phyloP scores from a whole-genome alignment of 371 early-diverging fungal species.

The Batkoa obscura region DNA sequence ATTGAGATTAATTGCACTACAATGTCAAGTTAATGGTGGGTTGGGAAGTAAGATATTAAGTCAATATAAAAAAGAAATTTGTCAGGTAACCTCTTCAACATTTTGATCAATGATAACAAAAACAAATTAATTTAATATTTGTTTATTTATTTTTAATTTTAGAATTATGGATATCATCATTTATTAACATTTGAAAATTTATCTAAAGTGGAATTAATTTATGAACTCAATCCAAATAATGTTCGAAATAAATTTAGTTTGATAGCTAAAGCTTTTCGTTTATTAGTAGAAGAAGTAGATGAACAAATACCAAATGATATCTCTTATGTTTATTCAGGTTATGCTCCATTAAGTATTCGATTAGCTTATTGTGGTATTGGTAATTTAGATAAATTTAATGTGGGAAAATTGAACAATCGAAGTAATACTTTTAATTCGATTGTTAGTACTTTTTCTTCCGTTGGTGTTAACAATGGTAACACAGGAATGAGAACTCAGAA shows the following conservation, averaged over 20 bases:
- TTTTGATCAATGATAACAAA: too few relatives aligned
- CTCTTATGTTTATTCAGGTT: slow-evolving; percentile 85
- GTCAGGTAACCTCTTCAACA: slow-evolving; percentile 28
- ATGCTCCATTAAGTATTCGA: slow-evolving; percentile 75
- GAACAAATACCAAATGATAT: slow-evolving; percentile 73
- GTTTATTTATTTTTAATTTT: slow-evolving; percentile 17
- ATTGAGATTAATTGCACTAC: slow-evolving; percentile 68
- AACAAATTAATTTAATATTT: too few relatives aligned
- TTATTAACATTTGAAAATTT: slow-evolving; percentile 61
- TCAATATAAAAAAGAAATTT: slow-evolving; percentile 56
- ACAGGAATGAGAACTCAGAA: slow-evolving; percentile 11
- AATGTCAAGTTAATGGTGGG: slow-evolving; percentile 60
- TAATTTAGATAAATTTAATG: background rate
- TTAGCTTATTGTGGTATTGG: slow-evolving; percentile 58
- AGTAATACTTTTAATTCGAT: background rate
- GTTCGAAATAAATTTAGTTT: too few relatives aligned
- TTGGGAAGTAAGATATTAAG: slow-evolving; percentile 62
- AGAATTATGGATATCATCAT: slow-evolving; percentile 85
- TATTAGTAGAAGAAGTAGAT: slow-evolving; percentile 73
- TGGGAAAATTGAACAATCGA: background rate
- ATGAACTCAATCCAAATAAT: too few relatives aligned
- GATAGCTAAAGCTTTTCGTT: slow-evolving; percentile 30
- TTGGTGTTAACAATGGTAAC: slow-evolving; percentile 8
- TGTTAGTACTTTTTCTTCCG: background rate
- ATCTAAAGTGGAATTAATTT: slow-evolving; percentile 40